Conservation (phyloP, 73 alveolate genomes). For the Stentor roeselii region DNA sequence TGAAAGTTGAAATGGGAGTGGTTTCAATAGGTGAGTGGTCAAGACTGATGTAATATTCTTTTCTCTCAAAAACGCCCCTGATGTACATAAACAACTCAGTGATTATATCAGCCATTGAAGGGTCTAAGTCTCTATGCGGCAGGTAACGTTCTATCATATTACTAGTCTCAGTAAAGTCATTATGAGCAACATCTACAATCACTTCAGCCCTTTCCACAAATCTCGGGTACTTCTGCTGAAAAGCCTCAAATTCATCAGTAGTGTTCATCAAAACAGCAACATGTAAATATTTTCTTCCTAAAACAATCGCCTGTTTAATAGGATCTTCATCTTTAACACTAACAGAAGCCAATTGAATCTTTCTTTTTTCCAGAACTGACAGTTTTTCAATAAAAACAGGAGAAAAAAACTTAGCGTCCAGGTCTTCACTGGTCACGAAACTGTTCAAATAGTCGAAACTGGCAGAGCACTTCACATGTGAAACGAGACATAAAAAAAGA, state of each 20-base stretch:
- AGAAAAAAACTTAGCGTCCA: background rate
- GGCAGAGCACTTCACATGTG: background rate
- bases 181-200: background rate
- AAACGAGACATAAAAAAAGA: background rate
- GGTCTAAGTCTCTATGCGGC: background rate
- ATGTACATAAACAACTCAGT: slow-evolving; percentile 17
- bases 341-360: background rate
- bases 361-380: background rate
- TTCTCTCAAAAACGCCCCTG: slow-evolving; percentile 15
- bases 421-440: background rate
- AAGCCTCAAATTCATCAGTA: background rate
- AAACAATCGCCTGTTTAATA: background rate
- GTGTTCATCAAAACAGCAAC: background rate
- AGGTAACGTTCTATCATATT: background rate
- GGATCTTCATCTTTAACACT: background rate
- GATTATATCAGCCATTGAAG: background rate
- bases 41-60: background rate
- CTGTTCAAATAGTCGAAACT: background rate
- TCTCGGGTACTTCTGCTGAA: background rate
- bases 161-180: background rate
- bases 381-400: background rate
- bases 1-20: background rate
- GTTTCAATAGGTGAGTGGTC: background rate
- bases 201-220: background rate
- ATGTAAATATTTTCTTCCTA: slow-evolving; percentile 3